Conservation (phyloP, 768 basidiomycete genomes). For the Hypholoma fasciculare region DNA sequence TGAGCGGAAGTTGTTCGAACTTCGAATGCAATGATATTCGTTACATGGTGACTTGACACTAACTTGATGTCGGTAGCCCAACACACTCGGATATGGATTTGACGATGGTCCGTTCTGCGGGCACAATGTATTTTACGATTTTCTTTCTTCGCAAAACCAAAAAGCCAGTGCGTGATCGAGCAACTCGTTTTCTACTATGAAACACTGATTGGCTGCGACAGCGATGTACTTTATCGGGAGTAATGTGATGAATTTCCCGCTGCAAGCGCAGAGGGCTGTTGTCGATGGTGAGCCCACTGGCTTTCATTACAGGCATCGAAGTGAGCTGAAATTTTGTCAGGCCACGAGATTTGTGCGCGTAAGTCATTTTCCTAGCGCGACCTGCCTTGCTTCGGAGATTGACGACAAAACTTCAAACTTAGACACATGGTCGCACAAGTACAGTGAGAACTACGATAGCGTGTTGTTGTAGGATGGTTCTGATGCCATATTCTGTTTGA, state of each 20-base stretch:
- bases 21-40: neutral
- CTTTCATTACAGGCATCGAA: neutral
- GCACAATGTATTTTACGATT: constrained; percentile 64
- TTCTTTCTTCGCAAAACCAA: constrained; percentile 49
- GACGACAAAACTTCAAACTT: neutral
- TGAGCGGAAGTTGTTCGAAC: constrained; percentile 5
- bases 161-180: constrained; percentile 48
- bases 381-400: neutral
- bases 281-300: constrained; percentile 39
- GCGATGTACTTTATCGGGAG: constrained; percentile 66
- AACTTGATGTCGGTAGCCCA: constrained; percentile 34
- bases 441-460: constrained; percentile 37
- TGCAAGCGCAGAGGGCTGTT: constrained; percentile 53
- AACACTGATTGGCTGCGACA: constrained; percentile 13
- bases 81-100: constrained; percentile 60
- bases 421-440: constrained; percentile 59
- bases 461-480: neutral
- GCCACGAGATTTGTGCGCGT: constrained; percentile 64
- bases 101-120: constrained; percentile 69
- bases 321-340: constrained; percentile 5
- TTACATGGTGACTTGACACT: neutral
- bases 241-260: constrained; percentile 55
- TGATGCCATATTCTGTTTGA: neutral
- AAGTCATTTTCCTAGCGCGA: constrained; percentile 26
- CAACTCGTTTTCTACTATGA: neutral